phyloP scores from a whole-genome alignment of 1,284 basidiomycete genomes.

The Rhizoctonia solani region DNA sequence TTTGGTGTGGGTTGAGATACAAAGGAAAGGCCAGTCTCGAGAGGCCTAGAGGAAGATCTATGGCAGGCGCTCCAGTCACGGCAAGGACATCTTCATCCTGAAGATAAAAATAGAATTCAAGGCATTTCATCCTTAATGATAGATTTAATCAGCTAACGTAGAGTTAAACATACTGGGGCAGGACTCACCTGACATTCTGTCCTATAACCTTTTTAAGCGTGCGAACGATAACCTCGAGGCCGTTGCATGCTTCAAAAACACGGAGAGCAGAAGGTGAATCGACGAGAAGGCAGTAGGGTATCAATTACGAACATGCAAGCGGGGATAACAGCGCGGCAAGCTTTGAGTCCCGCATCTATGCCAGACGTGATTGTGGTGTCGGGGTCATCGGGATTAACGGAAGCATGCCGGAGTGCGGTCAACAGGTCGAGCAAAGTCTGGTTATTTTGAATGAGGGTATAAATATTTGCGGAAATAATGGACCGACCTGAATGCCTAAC shows the following conservation, averaged over 20 bases:
- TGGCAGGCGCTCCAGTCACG: constrained; percentile 36
- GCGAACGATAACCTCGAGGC: constrained; percentile 78
- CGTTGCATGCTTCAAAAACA: constrained; percentile 72
- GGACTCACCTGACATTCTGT: constrained; percentile 75
- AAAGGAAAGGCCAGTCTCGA: constrained; percentile 1
- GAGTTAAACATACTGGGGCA: background rate
- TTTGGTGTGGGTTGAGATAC: constrained; percentile 37
- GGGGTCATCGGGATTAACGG: constrained; percentile 27
- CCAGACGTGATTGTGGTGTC: constrained; percentile 45
- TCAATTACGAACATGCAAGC: constrained; percentile 73
- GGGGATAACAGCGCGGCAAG: constrained; percentile 10
- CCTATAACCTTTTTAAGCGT: constrained; percentile 81
- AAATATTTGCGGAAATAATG: background rate
- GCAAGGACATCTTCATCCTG: constrained; percentile 65
- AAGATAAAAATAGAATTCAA: constrained; percentile 92
- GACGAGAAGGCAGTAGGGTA: constrained; percentile 80
- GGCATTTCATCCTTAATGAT: constrained; percentile 78
- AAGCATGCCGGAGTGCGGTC: constrained; percentile 30
- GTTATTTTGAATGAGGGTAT: background rate
- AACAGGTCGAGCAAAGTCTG: constrained; percentile 2
- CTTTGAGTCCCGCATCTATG: constrained; percentile 42
- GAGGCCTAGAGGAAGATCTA: constrained; percentile 25
- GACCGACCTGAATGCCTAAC: constrained; percentile 69
- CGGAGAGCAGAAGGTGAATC: constrained; percentile 75
- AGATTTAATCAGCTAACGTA: background rate